A percentile compares a stretch with the other conserved stretches of the same genome.
These are phyloP conservation scores for Gossypium trilobum DNA, from an alignment of 441 rosid genomes.

Conservation along the genomic window DNA sequence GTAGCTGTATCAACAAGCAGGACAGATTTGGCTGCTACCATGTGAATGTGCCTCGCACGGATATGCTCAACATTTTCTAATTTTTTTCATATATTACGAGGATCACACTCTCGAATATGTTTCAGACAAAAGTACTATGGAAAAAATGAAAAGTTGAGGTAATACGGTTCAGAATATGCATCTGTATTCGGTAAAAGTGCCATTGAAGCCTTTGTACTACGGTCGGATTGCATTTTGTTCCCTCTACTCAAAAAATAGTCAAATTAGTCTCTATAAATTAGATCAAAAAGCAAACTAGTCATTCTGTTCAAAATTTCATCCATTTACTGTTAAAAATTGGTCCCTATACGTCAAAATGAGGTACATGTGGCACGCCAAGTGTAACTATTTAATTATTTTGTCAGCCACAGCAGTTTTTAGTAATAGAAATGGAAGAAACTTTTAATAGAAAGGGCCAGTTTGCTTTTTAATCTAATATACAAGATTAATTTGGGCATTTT, in stretches of 20 bases:
- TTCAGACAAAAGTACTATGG: neutral
- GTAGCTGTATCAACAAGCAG: neutral
- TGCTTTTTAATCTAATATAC: too few species aligned
- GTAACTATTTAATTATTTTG: neutral
- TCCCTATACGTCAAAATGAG: too few species aligned
- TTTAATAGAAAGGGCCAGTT: too few species aligned
- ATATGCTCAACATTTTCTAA: neutral
- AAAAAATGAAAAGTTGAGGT: neutral
- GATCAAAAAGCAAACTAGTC: too few species aligned
- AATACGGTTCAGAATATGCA: neutral
- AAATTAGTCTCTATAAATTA: too few species aligned
- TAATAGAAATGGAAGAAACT: too few species aligned
- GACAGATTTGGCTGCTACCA: neutral
- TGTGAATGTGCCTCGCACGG: neutral
- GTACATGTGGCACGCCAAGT: neutral
- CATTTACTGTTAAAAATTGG: too few species aligned
- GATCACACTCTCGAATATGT: neutral
- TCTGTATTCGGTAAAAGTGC: neutral
- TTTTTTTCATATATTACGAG: neutral
- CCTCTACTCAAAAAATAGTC: too few species aligned
- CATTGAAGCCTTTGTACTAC: too few species aligned
- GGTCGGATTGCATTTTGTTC: too few species aligned
- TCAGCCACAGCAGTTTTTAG: neutral
- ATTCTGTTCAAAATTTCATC: too few species aligned
- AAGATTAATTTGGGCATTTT: too few species aligned